Evolutionary conservation across 176 grass and related monocot genomes (phyloP), one percentile per base, ranked within the genome.

Genomic region (Ensete ventricosum): DNA sequence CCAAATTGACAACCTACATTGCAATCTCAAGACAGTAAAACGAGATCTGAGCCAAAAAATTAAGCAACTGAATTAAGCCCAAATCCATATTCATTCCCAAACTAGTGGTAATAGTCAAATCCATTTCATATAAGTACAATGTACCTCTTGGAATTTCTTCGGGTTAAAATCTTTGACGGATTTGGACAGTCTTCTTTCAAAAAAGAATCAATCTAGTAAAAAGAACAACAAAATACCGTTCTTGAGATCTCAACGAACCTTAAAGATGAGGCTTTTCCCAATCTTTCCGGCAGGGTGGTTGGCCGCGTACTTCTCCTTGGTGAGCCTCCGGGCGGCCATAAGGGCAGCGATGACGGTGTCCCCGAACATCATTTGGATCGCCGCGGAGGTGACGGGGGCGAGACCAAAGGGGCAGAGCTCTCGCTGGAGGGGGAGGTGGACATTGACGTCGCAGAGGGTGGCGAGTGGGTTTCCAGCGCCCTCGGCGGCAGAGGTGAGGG

Each of bases 281-380:
- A 99, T 99, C 82, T 89, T 99, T 25, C 96, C 96, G 52, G 96
- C 91, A 7, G 96, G 90, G 83, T 99, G 96, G 82, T 99, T 99
- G 11, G 73, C 6, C 1, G 95, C 90, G 72, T 94, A 94, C 65
- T 99, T 90, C 34, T 99, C 91, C 63, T 82, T 82, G 62, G 86
- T 70, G 51, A 99, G 83, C 21, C 86, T 83, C 4, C 76, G 72
- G 0, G 95, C 88, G 52, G 77, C 78, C 95, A 99, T 99, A 65
- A 94, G 84, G 52, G 95, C 80, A 19, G 88, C 95, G 57, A 99
- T 73, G 14, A 99, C 73, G 77, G 90, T 99, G 70, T 94, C 95
- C 43, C 90, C 95, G 55, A 94, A 99, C 67, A 94, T 80, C 91
- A 94, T 94, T 76, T 99, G 95, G 16, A 94, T 88, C 2, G 91